These are phyloP conservation scores for Pugionium dolabratum DNA, from an alignment of 345 rosid genomes.

Conservation along the genomic window DNA sequence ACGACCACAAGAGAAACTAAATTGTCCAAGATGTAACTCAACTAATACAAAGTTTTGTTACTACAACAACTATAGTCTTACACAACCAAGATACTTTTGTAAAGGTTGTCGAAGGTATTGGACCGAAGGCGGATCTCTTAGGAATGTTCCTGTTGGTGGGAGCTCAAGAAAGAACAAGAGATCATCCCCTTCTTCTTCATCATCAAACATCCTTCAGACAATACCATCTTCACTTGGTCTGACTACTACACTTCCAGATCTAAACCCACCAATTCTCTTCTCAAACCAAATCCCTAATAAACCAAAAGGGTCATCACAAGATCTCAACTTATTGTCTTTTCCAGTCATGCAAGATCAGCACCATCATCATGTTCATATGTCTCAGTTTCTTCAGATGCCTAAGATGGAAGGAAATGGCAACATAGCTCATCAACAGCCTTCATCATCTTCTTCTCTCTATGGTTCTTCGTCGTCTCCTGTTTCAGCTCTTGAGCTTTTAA, in stretches of 20 bases:
- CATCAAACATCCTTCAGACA: constrained; percentile 30
- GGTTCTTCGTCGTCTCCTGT: constrained; percentile 38
- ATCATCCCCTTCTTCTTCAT: constrained; percentile 23
- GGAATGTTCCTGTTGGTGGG: constrained; percentile 87
- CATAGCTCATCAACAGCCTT: constrained; percentile 33
- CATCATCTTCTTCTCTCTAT: constrained; percentile 34
- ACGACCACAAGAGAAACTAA: constrained; percentile 23
- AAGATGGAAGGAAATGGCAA: constrained; percentile 39
- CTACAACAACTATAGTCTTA: constrained; percentile 62
- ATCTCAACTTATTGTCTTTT: constrained; percentile 41
- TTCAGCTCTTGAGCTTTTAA: constrained; percentile 40
- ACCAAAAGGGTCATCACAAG: constrained; percentile 41
- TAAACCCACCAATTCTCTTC: constrained; percentile 40
- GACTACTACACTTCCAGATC: constrained; percentile 38
- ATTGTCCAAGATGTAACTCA: no score
- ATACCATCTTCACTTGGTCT: constrained; percentile 37
- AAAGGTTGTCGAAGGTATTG: constrained; percentile 67
- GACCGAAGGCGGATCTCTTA: constrained; percentile 46
- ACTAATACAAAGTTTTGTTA: no score
- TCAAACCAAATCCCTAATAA: constrained; percentile 36
- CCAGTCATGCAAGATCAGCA: constrained; percentile 39
- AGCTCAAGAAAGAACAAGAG: constrained; percentile 74
- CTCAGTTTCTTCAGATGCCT: constrained; percentile 42
- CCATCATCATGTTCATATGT: constrained; percentile 35
- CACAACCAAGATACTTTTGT: constrained; percentile 90